Base-by-base conservation (phyloP, 2,329 filamentous ascomycete genomes). In the Paecilomyces sp. region DNA sequence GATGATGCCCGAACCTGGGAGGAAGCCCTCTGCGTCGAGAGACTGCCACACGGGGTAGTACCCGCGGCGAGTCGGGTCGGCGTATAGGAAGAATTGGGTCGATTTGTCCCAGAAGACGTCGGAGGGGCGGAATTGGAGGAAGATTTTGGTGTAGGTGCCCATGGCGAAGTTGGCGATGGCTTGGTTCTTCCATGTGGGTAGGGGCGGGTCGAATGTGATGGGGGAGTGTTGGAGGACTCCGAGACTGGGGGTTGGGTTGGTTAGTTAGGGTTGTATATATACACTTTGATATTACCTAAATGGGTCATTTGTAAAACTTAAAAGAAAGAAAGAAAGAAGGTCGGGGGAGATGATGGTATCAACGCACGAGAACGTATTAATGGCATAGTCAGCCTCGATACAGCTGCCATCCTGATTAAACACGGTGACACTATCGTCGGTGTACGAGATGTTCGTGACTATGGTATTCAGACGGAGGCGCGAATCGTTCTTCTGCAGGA, bases 101-200 rank as follows among this genome's bases (percentile, higher is more conserved):
- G 8, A 11, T 8, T 73, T 67, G 65, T 81, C 80, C 88, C 87
- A 90, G 71, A 90, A 90, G 0, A 84, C 82, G 58, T 85, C 77
- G 8, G 8, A 9, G 31, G 31, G 31, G 61, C 85, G 75, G 72
- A 89, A 90, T 62, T 89, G 87, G 61, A 88, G 75, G 73, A 90
- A 90, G 62, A 90, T 83, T 69, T 90, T 90, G 57, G 86, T 90
- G 73, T 89, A 90, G 0, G 86, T 89, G 6, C 84, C 87, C 83
- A 90, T 89, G 62, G 79, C 77, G 69, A 89, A 88, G 41, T 81
- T 84, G 2, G 83, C 80, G 57, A 90, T 87, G 0, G 85, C 83
- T 2, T 79, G 79, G 13, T 80, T 76, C 71, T 90, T 90, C 87
- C 86, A 89, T 2, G 71, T 70, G 0, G 87, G 88, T 0, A 90